Base-by-base conservation (phyloP, 306 rosid genomes). In the Castanospermum australe region DNA sequence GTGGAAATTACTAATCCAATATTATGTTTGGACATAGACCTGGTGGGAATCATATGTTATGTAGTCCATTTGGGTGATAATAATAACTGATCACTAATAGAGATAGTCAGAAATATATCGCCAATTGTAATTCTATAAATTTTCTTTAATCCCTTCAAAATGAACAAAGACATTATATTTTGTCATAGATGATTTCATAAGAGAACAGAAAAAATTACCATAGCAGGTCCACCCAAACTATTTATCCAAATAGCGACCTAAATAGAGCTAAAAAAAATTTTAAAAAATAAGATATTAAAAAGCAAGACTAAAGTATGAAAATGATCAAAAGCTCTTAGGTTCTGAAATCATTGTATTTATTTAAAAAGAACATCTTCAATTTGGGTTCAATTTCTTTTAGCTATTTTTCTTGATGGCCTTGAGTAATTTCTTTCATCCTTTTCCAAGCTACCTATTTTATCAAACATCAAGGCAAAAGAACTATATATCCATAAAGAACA, bases 201-300 rank as follows among this genome's bases (percentile, higher is more conserved):
- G 36, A 55, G 14, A 73, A 39, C 0, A 14, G 10, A 13, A 71
- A 44, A 69, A 41, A 62, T 64, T 52, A 80, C 84, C 68, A 52
- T 52, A n/a, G 68, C 65, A 64, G 79, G 84, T 30, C 36, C 45
- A 12, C 80, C 70, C 30, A 65, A 51, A 62, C 73, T 61, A 21
- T 50, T 60, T 12, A 1, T 48, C 73, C 67, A 54, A 33, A 75
- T 39, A 73, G 33, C 50, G 50, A 68, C 60, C 81, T 67, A 10
- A 60, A 32, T 6, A 25, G 59, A 82, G 57, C 59, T n/a, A n/a
- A 52, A 59, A 81, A 28, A 56, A 60, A 61, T 36, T 6, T 57
- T 5, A 38, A 56, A 57, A 15, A 5, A 0, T n/a, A 20, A 33
- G 10, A 18, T 32, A 51, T 28, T 55, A 18, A 41, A 57, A 67